phyloP scores from a whole-genome alignment of 2,329 filamentous ascomycete species.

The Fusarium coicis region DNA sequence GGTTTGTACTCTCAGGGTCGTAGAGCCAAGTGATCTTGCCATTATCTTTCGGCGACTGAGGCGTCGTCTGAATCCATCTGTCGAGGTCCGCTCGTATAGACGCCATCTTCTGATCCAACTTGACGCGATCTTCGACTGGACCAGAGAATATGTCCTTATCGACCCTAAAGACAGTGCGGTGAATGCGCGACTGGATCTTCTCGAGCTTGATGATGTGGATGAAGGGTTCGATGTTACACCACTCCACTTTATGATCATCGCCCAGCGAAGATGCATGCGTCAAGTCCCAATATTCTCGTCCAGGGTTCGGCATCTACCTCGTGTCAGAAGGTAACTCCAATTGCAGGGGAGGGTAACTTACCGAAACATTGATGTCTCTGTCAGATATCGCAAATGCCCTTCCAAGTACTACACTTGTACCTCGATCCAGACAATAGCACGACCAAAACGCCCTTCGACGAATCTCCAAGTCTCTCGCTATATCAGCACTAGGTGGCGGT shows the following conservation, averaged over 20 bases:
- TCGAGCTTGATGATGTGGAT: background rate
- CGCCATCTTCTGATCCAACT: background rate
- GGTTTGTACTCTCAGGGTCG: background rate
- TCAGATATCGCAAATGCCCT: background rate
- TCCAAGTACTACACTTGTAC: background rate
- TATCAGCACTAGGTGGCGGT: background rate
- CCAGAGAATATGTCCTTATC: background rate
- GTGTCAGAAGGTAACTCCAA: rapidly evolving
- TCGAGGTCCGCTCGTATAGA: background rate
- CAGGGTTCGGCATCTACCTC: background rate
- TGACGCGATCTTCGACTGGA: background rate
- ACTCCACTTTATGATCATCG: background rate
- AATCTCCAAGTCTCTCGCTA: background rate
- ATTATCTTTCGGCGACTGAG: background rate
- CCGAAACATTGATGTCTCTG: background rate
- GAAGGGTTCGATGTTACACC: background rate
- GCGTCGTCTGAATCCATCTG: background rate
- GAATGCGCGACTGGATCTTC: background rate
- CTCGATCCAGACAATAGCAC: background rate
- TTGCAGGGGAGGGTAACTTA: rapidly evolving
- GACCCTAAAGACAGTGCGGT: background rate
- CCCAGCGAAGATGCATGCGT: background rate
- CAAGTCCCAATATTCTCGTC: background rate
- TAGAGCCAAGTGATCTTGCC: background rate
- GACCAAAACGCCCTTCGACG: background rate